Conservation (phyloP, 768 basidiomycete genomes). For the Russula sp. region DNA sequence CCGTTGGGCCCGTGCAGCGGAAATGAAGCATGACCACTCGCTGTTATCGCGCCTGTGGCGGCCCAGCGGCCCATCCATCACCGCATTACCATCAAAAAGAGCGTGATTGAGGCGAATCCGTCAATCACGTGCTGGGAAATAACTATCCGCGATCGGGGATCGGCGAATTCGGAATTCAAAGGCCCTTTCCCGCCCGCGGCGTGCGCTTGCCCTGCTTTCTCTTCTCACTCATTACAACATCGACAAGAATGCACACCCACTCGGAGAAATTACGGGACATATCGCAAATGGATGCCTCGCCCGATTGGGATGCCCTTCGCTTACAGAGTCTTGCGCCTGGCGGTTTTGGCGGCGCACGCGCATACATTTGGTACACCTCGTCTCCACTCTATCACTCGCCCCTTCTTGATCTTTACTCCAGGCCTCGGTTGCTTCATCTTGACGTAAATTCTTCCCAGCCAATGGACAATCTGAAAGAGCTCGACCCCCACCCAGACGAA, state of each 20-base stretch:
- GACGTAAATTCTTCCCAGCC: slow-evolving; percentile 17
- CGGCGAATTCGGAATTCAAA: slow-evolving; percentile 4
- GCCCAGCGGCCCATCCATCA: neutral
- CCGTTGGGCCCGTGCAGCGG: neutral
- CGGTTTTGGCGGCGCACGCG: slow-evolving; percentile 57
- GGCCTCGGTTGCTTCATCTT: slow-evolving; percentile 34
- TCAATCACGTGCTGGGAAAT: slow-evolving; percentile 10
- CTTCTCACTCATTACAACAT: no score
- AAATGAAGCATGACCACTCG: neutral
- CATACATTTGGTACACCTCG: slow-evolving; percentile 46
- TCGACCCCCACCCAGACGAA: slow-evolving; percentile 60
- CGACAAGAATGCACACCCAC: neutral
- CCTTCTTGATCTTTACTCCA: slow-evolving; percentile 28
- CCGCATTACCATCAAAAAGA: neutral
- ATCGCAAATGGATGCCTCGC: neutral
- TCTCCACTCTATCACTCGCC: slow-evolving; percentile 13
- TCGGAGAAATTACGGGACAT: neutral
- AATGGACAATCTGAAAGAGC: neutral
- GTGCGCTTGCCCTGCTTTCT: neutral
- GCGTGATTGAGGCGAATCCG: neutral
- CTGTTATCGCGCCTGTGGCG: neutral
- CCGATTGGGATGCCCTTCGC: slow-evolving; percentile 43
- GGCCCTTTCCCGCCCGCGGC: neutral
- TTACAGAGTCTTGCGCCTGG: slow-evolving; percentile 44
- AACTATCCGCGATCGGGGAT: neutral